Conservation (phyloP, 192 early-diverging fungal species). For the Coemansia sp. region DNA sequence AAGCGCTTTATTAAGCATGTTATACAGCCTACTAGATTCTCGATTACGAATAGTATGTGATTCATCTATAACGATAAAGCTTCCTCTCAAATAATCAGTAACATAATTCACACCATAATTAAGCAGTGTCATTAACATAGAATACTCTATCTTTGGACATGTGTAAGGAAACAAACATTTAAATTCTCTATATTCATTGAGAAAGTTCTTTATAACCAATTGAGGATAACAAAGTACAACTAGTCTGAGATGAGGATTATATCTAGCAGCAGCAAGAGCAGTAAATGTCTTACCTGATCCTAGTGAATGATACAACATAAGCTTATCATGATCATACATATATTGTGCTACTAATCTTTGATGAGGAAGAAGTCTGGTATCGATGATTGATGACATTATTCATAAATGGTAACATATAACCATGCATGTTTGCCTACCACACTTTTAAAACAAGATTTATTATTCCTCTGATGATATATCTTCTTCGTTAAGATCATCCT, state of each 20-base stretch:
- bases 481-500: too few relatives aligned
- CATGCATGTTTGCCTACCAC: too few relatives aligned
- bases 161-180: conserved; percentile 22
- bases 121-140: conserved; percentile 11
- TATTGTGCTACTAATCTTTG: conserved; percentile 20
- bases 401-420: too few relatives aligned
- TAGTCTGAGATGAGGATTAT: conserved; percentile 12
- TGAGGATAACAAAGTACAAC: conserved; percentile 10
- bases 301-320: conserved; percentile 14
- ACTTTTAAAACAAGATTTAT: too few relatives aligned
- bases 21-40: neutral
- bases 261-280: conserved; percentile 24
- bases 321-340: conserved; percentile 17
- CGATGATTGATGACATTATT: too few relatives aligned
- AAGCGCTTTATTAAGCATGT: conserved; percentile 2
- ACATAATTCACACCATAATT: too few relatives aligned
- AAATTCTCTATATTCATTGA: conserved; percentile 15
- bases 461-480: too few relatives aligned
- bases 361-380: conserved; percentile 5
- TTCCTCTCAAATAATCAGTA: conserved; percentile 5
- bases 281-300: conserved; percentile 27
- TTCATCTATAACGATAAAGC: conserved; percentile 26
- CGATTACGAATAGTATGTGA: conserved; percentile 10
- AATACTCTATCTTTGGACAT: conserved; percentile 3
- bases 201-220: conserved; percentile 15